Base-by-base conservation (phyloP, 2,329 filamentous ascomycete species). In the Pseudogymnoascus sp. region DNA sequence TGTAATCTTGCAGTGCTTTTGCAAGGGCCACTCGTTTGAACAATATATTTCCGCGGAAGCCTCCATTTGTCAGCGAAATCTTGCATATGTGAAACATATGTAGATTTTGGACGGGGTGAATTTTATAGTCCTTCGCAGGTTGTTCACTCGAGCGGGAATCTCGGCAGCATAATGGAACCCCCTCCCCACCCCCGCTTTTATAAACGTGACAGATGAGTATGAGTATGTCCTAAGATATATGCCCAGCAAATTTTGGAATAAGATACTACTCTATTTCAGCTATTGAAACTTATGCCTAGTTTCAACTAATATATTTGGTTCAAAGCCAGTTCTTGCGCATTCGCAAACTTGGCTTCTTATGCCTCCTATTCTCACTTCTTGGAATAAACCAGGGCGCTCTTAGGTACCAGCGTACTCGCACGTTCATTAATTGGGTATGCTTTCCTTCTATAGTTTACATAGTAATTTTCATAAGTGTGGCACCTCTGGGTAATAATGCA, bases 11-110 rank as follows among this genome's bases (percentile, higher is more conserved):
- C 21, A 45, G 21, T 45, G 19, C 26, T 9, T 3, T 15, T 45
- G 39, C 39, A 45, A 45, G 39, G 21, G 39, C 39, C 39, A 45
- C 39, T 45, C 39, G n/a, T 45, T 45, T 45, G 26, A 45, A 26
- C 12, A 45, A 45, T 13, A 45, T 7, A 6, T 26, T 26, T 45
- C 39, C 21, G 39, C 39, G 19, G 52, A 57, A 19, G 26, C n/a
- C 26, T 19, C 9, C 6, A 57, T 13, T 35, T 35, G 13, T 7
- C 9, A 18, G 3, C 8, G n/a, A 45, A 5, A 45, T n/a, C n/a
- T 45, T 13, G 12, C 19, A 26, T 45, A n/a, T 45, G 21, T 45
- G 39, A 23, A 8, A 45, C 12, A n/a, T 18, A 3, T n/a, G 5
- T 23, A n/a, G 39, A 12, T n/a, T 26, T 26, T 45, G n/a, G 4